A percentile compares a stretch with the other conserved stretches of the same genome.
phyloP scores from a whole-genome alignment of 2,329 filamentous ascomycete genomes.

The Fusarium pseudocircinatum region DNA sequence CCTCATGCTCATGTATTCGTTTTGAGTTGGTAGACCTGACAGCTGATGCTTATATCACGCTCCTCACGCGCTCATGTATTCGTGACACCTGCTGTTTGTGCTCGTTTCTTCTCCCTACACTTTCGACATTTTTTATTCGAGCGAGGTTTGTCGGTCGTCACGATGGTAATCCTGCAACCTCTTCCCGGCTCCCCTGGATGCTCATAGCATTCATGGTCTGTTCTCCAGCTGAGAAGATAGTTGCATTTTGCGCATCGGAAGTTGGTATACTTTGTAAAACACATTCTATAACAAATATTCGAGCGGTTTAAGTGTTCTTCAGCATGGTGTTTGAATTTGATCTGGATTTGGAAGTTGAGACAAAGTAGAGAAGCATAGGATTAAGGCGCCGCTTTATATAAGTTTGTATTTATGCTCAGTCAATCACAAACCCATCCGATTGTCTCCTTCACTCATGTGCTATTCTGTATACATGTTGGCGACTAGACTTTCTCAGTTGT shows the following conservation, averaged over 20 bases:
- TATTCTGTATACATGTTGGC: too few relatives aligned
- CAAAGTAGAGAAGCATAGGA: neutral
- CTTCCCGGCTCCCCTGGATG: neutral
- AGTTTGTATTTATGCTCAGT: neutral
- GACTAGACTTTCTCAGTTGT: neutral
- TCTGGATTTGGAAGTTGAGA: accelerated
- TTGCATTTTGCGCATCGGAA: neutral
- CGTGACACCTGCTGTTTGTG: too few relatives aligned
- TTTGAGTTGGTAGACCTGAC: neutral
- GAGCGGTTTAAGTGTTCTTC: accelerated
- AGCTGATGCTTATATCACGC: neutral
- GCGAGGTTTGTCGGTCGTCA: neutral
- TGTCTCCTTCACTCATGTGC: neutral
- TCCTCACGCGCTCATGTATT: too few relatives aligned
- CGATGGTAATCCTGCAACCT: neutral
- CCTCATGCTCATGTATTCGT: accelerated
- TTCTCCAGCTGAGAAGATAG: neutral
- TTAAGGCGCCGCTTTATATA: neutral
- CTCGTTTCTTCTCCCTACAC: neutral
- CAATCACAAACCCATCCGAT: neutral
- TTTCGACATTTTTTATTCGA: accelerated
- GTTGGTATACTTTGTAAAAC: neutral
- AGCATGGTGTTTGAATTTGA: accelerated
- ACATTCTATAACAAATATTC: neutral
- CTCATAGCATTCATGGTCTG: neutral